Evolutionary conservation across 1,139 yeast genomes (phyloP).

Genomic region (Diutina catenulata): DNA sequence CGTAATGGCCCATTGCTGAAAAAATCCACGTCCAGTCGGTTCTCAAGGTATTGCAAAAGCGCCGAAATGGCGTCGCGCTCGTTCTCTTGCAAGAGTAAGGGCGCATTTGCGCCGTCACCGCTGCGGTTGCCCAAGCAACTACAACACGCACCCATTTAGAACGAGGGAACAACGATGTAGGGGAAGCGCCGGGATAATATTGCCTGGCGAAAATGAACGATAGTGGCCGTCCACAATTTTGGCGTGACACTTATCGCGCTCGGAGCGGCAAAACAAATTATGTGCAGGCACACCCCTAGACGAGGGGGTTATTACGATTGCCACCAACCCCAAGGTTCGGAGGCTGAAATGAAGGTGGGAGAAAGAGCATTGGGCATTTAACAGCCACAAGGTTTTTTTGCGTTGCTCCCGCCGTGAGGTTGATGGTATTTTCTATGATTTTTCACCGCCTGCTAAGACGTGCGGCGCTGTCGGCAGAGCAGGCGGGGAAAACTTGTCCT

Average conservation of each 20-base stretch:
- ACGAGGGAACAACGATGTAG: neutral
- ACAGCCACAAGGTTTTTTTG: too few relatives aligned
- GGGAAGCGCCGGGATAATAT: neutral
- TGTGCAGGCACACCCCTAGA: too few relatives aligned
- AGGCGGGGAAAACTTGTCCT: too few relatives aligned
- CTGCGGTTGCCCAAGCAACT: constrained; percentile 38
- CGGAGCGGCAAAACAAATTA: too few relatives aligned
- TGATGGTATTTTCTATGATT: too few relatives aligned
- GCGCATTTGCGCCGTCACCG: constrained; percentile 48
- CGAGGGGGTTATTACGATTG: too few relatives aligned
- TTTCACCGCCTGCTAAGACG: too few relatives aligned
- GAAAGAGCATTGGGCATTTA: too few relatives aligned
- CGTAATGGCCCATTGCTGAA: constrained; percentile 83
- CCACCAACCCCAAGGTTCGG: too few relatives aligned
- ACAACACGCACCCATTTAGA: constrained; percentile 58
- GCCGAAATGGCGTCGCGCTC: constrained; percentile 95
- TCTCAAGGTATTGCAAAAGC: constrained; percentile 77
- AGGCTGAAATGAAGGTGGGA: too few relatives aligned
- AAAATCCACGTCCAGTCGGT: constrained; percentile 76
- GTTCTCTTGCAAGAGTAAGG: constrained; percentile 80
- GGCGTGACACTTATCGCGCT: neutral
- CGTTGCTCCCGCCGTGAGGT: too few relatives aligned
- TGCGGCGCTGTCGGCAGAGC: too few relatives aligned
- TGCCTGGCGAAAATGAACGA: neutral
- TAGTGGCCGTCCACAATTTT: neutral